phyloP scores from a whole-genome alignment of 441 rosid species.

The Corymbia citriodora region DNA sequence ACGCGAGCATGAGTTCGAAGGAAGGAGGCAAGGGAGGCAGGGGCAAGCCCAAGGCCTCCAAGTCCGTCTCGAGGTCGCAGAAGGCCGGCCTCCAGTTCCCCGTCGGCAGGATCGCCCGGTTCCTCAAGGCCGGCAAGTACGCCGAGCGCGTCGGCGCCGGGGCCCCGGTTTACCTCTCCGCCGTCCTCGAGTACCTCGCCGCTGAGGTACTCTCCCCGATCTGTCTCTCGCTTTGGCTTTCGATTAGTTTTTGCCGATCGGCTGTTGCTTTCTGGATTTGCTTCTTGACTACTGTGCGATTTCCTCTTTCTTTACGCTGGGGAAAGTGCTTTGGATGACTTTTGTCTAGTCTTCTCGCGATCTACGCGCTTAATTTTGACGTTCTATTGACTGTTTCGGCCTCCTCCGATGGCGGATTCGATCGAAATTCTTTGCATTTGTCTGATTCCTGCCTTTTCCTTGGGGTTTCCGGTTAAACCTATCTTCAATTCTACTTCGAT shows the following conservation, averaged over 20 bases:
- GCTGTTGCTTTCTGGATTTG: not conserved
- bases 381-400: not conserved
- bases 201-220: not conserved
- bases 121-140: conserved; percentile 1
- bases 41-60: conserved; percentile 9
- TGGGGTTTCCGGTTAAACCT: not conserved
- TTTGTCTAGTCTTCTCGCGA: not conserved
- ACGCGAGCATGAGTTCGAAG: conserved; percentile 3
- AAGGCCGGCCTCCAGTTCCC: conserved; percentile 3
- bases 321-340: not conserved
- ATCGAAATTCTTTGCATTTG: not conserved
- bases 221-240: not conserved
- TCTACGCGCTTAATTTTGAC: not conserved
- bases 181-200: not conserved
- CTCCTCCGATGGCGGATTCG: not conserved
- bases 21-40: conserved; percentile 9
- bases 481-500: not conserved
- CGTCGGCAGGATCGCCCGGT: conserved; percentile 1
- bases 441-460: not conserved
- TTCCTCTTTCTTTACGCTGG: not conserved
- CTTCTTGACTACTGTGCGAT: not conserved
- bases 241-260: not conserved
- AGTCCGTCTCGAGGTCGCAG: conserved; percentile 3
- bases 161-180: not conserved
- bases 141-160: conserved; percentile 4